A percentile compares a stretch with the other conserved stretches of the same genome.
Evolutionary conservation across 768 basidiomycete genomes (phyloP).

Genomic region (Trichaptum fuscoviolaceum): DNA sequence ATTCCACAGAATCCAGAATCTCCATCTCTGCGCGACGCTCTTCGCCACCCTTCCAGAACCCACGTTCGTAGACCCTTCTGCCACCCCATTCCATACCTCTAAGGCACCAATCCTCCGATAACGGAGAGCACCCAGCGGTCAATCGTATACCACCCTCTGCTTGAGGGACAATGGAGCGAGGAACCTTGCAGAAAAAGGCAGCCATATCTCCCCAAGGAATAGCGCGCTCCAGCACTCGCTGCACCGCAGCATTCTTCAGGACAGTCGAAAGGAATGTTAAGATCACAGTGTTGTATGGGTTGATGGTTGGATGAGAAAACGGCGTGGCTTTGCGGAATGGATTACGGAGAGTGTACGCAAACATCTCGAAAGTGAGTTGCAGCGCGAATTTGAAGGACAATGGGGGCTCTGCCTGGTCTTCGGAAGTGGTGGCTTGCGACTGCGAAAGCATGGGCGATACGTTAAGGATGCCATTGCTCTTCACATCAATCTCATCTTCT

Average conservation of each 20-base stretch:
- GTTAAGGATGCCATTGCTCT: conserved; percentile 24
- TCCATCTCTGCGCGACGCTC: conserved; percentile 70
- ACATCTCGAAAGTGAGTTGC: conserved; percentile 72
- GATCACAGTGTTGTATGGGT: conserved; percentile 82
- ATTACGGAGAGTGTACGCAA: conserved; percentile 63
- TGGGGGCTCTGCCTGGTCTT: conserved; percentile 42
- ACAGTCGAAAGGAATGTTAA: conserved; percentile 86
- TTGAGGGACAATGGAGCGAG: conserved; percentile 41
- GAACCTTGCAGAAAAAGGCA: conserved; percentile 54
- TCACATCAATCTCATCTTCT: conserved; percentile 19
- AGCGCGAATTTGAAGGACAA: conserved; percentile 68
- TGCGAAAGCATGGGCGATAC: conserved; percentile 29
- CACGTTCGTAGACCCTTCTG: conserved; percentile 83
- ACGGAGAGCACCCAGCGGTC: conserved; percentile 60
- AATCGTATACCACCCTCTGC: conserved; percentile 60
- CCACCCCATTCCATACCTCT: conserved; percentile 97
- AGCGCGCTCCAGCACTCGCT: conserved; percentile 61
- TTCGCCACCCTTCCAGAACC: conserved; percentile 86
- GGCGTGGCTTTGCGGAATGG: conserved; percentile 57
- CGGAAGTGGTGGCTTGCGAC: conserved; percentile 20
- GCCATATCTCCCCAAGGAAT: conserved; percentile 84
- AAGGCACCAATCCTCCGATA: conserved; percentile 93
- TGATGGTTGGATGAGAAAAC: conserved; percentile 52
- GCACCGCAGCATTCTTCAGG: conserved; percentile 56
- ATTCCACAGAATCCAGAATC: conserved; percentile 61